Evolutionary conservation across 495 filamentous ascomycete species (phyloP), one percentile per base, ranked within the genome.

Genomic region (Podospora pseudoanserina): DNA sequence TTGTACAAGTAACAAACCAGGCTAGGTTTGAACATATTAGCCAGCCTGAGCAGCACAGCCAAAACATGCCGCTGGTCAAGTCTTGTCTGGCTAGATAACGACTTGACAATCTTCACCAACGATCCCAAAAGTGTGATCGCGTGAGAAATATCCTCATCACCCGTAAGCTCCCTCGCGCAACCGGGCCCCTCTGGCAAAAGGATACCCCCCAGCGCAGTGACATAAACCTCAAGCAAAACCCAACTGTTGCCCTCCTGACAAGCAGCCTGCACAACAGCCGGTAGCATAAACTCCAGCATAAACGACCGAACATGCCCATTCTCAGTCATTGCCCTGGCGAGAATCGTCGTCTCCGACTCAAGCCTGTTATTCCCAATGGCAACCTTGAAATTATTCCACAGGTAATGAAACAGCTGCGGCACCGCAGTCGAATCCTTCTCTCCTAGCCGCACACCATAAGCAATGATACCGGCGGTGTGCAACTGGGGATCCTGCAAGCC

Each of bases 371-470:
- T 80, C 34, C 76, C 77, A 5, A 84, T 71, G 26, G 82, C 81
- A 59, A 82, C 76, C 72, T 82, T 83, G 70, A 84, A 85, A 70
- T 79, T 84, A n/a, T 77, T 80, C 67, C 77, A 79, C 2, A 86
- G 76, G 44, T 83, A 82, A 65, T 82, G 79, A 64, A 86, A 86
- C 9, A 86, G 77, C 69, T 81, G 78, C 28, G 79, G 75, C 2
- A 74, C 74, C 3, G 81, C 81, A 16, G 75, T 79, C 19, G 61
- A 69, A 16, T 82, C 82, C 0, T 76, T 78, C 60, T 83, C 79
- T 44, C 72, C 73, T 26, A 85, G 72, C 16, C 80, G 77, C 54
- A 84, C 75, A 19, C 79, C 82, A 73, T 83, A 86, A 19, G 82
- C 79, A 1, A 84, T 62, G 34, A 86, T 83, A 5, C 79, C 77